Conservation (phyloP, 1,284 basidiomycete genomes). For the Cutaneotrichosporon dermatis region DNA sequence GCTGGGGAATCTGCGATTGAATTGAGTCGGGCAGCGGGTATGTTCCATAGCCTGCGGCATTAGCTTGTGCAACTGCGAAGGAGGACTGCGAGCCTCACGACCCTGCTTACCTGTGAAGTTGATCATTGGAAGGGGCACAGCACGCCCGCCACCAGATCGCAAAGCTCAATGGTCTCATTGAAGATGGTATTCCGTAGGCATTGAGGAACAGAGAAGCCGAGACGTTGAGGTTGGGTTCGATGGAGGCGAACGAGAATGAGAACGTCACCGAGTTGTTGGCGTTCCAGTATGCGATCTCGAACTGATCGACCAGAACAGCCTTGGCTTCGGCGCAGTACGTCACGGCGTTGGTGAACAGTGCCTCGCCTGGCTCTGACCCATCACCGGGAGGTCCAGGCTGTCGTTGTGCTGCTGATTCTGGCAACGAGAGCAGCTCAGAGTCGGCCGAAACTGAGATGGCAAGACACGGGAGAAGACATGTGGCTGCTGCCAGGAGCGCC, state of each 20-base stretch:
- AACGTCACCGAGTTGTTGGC: conserved; percentile 33
- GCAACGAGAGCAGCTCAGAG: conserved; percentile 37
- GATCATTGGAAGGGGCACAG: conserved; percentile 82
- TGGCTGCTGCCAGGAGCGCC: no score
- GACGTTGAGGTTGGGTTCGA: conserved; percentile 66
- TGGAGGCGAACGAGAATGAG: conserved; percentile 37
- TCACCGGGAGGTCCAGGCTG: neutral
- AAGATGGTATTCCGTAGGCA: conserved; percentile 71
- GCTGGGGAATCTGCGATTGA: conserved; percentile 61
- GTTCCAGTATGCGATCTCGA: conserved; percentile 63
- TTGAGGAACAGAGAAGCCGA: conserved; percentile 72
- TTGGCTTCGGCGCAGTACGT: conserved; percentile 79
- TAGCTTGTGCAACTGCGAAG: no score
- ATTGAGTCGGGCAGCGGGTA: conserved; percentile 62
- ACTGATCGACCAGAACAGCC: conserved; percentile 71
- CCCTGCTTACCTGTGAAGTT: conserved; percentile 60
- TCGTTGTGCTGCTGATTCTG: neutral
- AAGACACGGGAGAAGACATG: no score
- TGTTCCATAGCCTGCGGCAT: conserved; percentile 55
- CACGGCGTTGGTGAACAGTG: conserved; percentile 66
- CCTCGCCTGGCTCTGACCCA: conserved; percentile 8
- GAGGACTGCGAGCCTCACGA: no score
- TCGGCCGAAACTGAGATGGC: no score
- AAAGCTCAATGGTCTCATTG: conserved; percentile 69
- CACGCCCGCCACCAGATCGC: conserved; percentile 65